Conservation (phyloP, 2,329 filamentous ascomycete species). For the Colletotrichum sp. region DNA sequence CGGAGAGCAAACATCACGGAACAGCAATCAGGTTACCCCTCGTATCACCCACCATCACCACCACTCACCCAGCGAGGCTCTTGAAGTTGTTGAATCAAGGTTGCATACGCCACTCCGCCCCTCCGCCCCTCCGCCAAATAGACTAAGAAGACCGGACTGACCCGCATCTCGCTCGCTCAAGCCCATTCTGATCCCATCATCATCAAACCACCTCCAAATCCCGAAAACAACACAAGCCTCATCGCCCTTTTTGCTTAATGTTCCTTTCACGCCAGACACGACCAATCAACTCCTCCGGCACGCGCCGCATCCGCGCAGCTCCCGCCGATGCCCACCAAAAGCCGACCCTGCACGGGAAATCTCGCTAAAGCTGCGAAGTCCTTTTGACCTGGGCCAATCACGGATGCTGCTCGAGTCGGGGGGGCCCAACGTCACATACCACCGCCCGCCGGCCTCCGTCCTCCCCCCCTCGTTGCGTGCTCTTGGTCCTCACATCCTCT, state of each 20-base stretch:
- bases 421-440: background rate
- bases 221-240: background rate
- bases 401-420: background rate
- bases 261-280: background rate
- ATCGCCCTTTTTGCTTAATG: background rate
- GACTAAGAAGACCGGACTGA: background rate
- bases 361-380: background rate
- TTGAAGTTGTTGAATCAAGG: background rate
- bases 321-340: background rate
- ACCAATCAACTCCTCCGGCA: background rate
- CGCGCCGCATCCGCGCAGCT: background rate
- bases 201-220: background rate
- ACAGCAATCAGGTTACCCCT: background rate
- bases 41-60: background rate
- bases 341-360: background rate
- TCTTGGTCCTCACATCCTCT: background rate
- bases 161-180: background rate
- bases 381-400: background rate
- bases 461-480: background rate
- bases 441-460: no score
- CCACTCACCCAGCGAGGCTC: background rate
- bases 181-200: background rate
- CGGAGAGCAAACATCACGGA: background rate
- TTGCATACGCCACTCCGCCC: background rate
- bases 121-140: background rate